Evolutionary conservation across 495 filamentous ascomycete species (phyloP), one percentile per base, ranked within the genome.

Genomic region (Aspergillus sclerotiicarbonarius): DNA sequence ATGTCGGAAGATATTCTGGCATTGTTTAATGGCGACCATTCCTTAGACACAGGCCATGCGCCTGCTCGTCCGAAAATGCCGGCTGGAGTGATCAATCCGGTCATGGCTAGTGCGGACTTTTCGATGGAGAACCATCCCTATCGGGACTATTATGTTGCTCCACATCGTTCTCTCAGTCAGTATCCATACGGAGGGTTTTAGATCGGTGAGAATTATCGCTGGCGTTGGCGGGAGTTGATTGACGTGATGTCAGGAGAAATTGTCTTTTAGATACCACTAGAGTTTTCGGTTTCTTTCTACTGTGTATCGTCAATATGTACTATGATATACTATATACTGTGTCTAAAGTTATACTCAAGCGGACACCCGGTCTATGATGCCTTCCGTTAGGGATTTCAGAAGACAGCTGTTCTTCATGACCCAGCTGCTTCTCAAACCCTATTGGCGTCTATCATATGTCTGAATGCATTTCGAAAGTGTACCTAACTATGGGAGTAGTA

Each of bases 71-170:
- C 63, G 29, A 69, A 63, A 16, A 76, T 79, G 6, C 71, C 74
- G 32, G 56, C 73, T 6, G 80, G 82, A 8, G 79, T 82, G 16
- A 69, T 83, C 8, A 92, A 91, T 64, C 90, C 88, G 7, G 61
- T 90, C 33, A 77, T 84, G 57, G 75, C 75, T 30, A 80, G 79
- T 46, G 87, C 87, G 0, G 90, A 92, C 60, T 92, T 93, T 66
- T 82, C 78, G 15, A 72, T 85, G 65, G 84, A 86, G 15, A 83
- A 87, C 63, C 89, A 91, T 72, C 90, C 90, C 10, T 93, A 92
- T 64, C 83, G 88, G 66, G 80, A 79, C 49, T 82, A 79, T 62
- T 90, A 87, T 65, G 70, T 80, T 58, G 67, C 76, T 21, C 79
- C 78, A 39, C 67, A 73, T 33, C 67, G 67, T 2, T 18, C 46